Conservation (phyloP, 2,329 filamentous ascomycete genomes). For the Xylaria sp. region DNA sequence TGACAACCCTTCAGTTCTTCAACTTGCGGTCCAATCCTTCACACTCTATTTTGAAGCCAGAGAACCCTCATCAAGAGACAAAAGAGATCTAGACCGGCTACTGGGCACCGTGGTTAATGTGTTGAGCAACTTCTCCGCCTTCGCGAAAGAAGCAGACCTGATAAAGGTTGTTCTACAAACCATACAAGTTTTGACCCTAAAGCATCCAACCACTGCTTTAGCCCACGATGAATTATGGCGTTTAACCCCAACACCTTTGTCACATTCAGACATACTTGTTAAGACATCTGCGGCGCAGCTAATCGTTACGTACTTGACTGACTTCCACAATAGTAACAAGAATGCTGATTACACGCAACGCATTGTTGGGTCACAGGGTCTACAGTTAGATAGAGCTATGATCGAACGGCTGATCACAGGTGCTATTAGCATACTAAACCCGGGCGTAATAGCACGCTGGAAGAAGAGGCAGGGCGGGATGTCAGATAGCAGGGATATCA, state of each 20-base stretch:
- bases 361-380: slow-evolving; percentile 75
- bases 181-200: slow-evolving; percentile 72
- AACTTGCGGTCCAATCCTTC: slow-evolving; percentile 82
- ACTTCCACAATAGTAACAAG: slow-evolving; percentile 75
- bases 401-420: slow-evolving; percentile 66
- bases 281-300: slow-evolving; percentile 81
- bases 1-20: slow-evolving; percentile 75
- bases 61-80: slow-evolving; percentile 66
- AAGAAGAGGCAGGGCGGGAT: slow-evolving; percentile 43
- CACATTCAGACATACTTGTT: slow-evolving; percentile 76
- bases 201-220: slow-evolving; percentile 72
- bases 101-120: slow-evolving; percentile 64
- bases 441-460: slow-evolving; percentile 51
- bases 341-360: slow-evolving; percentile 65
- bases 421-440: slow-evolving; percentile 49
- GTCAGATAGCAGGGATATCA: slow-evolving; percentile 20
- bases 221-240: slow-evolving; percentile 76
- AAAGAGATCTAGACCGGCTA: slow-evolving; percentile 74
- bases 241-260: slow-evolving; percentile 73
- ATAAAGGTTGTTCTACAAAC: slow-evolving; percentile 78
- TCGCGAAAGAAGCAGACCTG: slow-evolving; percentile 73
- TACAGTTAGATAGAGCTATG: slow-evolving; percentile 72
- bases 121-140: slow-evolving; percentile 63
- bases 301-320: slow-evolving; percentile 79
- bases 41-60: slow-evolving; percentile 81